Base-by-base conservation (phyloP, 2,329 filamentous ascomycete genomes). In the Hypoxylon sp. region DNA sequence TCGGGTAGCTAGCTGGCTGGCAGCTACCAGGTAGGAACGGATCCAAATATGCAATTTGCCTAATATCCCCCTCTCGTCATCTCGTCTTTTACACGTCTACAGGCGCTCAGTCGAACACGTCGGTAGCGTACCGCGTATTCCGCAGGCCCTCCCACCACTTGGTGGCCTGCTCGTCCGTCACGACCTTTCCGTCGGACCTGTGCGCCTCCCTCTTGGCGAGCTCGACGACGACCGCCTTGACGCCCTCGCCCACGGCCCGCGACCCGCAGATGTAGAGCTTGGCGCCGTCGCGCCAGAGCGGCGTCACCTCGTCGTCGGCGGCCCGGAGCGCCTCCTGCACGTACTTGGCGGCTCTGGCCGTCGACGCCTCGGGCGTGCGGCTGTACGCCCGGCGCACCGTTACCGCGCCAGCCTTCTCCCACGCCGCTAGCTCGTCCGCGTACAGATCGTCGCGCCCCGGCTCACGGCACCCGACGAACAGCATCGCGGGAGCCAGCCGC, bases 241-340 rank as follows among this genome's bases (percentile, higher is more conserved):
- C 74, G 0, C 74, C 81, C 48, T 79, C 77, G 15, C 80, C 81
- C 1, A 86, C 74, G 11, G 74, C 75, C 3, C 77, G 75, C 38
- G 83, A 84, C 3, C 88, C 88, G 69, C 88, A 91, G 1, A 90
- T 81, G 66, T 84, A 91, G 0, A 88, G 73, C 66, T 82, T 82
- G 0, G 86, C 79, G 3, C 77, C 79, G 7, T 69, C 60, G 4
- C 71, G 56, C 78, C 78, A 82, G 17, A 80, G 67, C 18, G 70
- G 62, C 11, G 67, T 58, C 2, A 79, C 60, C 33, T 77, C 73
- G 1, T 73, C 67, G 4, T 70, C 63, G 49, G 79, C 73, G 3
- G 67, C 70, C 8, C 65, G 70, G 48, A 83, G 55, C 4, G 76
- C 67, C 41, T 83, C 75, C 70, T 82, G 79, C 10, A 82, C 79